Evolutionary conservation across 371 early-diverging fungal species (phyloP).

Genomic region (Syncephalis plumigaleata): DNA sequence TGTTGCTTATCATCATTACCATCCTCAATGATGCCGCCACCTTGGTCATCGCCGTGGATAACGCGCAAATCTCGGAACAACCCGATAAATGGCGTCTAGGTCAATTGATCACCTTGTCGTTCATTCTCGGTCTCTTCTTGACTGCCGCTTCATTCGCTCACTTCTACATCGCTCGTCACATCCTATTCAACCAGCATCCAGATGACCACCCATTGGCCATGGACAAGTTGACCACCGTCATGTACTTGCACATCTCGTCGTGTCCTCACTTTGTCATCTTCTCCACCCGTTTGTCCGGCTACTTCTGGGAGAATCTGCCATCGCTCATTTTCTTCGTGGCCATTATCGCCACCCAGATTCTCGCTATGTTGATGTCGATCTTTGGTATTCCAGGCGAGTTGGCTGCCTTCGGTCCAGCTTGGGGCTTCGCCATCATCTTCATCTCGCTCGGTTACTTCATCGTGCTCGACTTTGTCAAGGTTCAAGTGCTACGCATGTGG

Average conservation of each 20-base stretch:
- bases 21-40: conserved; percentile 73
- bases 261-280: conserved; percentile 93
- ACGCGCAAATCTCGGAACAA: conserved; percentile 50
- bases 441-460: conserved; percentile 42
- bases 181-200: conserved; percentile 6
- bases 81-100: conserved; percentile 83
- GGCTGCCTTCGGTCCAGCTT: conserved; percentile 24
- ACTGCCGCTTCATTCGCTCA: conserved; percentile 51
- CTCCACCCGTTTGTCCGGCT: conserved; percentile 81
- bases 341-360: conserved; percentile 76
- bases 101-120: conserved; percentile 56
- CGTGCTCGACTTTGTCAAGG: conserved; percentile 64
- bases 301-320: conserved; percentile 75
- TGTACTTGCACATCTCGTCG: conserved; percentile 73
- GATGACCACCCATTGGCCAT: conserved; percentile 3
- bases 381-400: conserved; percentile 42
- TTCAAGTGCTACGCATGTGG: conserved; percentile 45
- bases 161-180: conserved; percentile 37
- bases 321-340: conserved; percentile 58
- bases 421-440: conserved; percentile 27
- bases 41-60: conserved; percentile 70
- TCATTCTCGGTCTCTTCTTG: conserved; percentile 42
- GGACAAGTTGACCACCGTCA: conserved; percentile 40
- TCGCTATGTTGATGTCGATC: conserved; percentile 76
- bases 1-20: conserved; percentile 57